phyloP scores from a whole-genome alignment of 2,329 filamentous ascomycete species.

The Nannizziopsis arthrosporioides region DNA sequence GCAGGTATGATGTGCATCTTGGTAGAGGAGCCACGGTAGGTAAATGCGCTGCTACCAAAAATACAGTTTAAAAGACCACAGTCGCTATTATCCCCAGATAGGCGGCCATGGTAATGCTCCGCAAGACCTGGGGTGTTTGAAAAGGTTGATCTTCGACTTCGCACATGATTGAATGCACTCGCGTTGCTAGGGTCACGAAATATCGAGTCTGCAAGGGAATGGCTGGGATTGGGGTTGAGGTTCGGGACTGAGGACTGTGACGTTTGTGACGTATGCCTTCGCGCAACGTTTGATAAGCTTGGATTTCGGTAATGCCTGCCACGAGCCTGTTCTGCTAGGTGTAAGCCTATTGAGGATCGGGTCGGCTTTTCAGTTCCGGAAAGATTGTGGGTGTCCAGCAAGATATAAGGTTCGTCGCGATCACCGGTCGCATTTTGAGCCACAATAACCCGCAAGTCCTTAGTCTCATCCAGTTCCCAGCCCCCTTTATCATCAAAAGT shows the following conservation, averaged over 20 bases:
- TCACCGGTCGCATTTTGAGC: constrained; percentile 40
- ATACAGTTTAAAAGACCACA: constrained; percentile 46
- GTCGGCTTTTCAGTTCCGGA: constrained; percentile 21
- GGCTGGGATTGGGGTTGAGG: constrained; percentile 14
- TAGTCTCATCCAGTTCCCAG: constrained; percentile 34
- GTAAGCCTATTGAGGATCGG: constrained; percentile 28
- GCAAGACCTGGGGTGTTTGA: constrained; percentile 25
- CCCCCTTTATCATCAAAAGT: constrained; percentile 39
- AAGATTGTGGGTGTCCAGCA: constrained; percentile 33
- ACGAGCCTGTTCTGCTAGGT: constrained; percentile 22
- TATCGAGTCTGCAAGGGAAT: constrained; percentile 13
- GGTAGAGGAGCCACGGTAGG: constrained; percentile 47
- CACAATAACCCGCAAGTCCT: constrained; percentile 37
- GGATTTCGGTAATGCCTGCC: constrained; percentile 29
- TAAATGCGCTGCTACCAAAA: constrained; percentile 48
- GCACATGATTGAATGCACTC: constrained; percentile 32
- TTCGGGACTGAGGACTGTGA: constrained; percentile 25
- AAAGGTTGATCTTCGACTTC: constrained; percentile 37
- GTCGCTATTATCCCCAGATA: constrained; percentile 40
- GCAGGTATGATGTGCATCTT: constrained; percentile 48
- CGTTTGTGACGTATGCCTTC: constrained; percentile 22
- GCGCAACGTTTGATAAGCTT: constrained; percentile 28
- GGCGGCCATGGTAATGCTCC: constrained; percentile 28
- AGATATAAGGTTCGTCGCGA: constrained; percentile 35
- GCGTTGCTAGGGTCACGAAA: constrained; percentile 24